A percentile compares a stretch with the other conserved stretches of the same genome.
phyloP scores from a whole-genome alignment of 768 basidiomycete genomes.

The Psilocybe subaeruginosa region DNA sequence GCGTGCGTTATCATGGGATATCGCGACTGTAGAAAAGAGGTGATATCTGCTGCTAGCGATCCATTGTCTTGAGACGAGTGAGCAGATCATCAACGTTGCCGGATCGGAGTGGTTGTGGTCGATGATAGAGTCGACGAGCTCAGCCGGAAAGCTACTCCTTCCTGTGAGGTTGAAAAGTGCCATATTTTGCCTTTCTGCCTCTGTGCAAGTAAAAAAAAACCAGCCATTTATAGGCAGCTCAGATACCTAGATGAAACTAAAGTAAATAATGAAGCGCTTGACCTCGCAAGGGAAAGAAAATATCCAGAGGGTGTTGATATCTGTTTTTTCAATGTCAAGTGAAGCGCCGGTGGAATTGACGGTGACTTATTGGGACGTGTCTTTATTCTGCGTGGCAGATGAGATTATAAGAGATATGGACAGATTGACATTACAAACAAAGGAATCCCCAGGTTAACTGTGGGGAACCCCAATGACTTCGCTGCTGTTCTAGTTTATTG shows the following conservation, averaged over 20 bases:
- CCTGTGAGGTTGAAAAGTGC: neutral
- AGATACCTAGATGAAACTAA: neutral
- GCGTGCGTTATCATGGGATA: conserved; percentile 20
- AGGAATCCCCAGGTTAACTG: conserved; percentile 9
- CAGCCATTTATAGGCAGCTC: conserved; percentile 4
- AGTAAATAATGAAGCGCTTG: conserved; percentile 3
- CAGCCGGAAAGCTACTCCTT: conserved; percentile 22
- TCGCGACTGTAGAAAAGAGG: conserved; percentile 22
- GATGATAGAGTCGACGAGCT: conserved; percentile 31
- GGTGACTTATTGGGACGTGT: conserved; percentile 12
- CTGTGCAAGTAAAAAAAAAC: neutral
- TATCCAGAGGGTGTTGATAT: conserved; percentile 9
- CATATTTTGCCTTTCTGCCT: conserved; percentile 8
- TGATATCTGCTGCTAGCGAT: conserved; percentile 23
- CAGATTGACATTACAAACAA: conserved; percentile 21
- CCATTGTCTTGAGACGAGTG: conserved; percentile 30
- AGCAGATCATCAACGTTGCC: conserved; percentile 23
- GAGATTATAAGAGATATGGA: conserved; percentile 19
- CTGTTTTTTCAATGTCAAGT: conserved; percentile 20
- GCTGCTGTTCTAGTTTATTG: conserved; percentile 8
- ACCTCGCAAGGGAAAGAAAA: conserved; percentile 4
- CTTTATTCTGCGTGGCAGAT: conserved; percentile 21
- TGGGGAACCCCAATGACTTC: conserved; percentile 13
- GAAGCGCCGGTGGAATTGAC: conserved; percentile 16
- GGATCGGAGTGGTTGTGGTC: conserved; percentile 27